Base-by-base conservation (phyloP, 495 filamentous ascomycete genomes). In the Aspergillus mulundensis region DNA sequence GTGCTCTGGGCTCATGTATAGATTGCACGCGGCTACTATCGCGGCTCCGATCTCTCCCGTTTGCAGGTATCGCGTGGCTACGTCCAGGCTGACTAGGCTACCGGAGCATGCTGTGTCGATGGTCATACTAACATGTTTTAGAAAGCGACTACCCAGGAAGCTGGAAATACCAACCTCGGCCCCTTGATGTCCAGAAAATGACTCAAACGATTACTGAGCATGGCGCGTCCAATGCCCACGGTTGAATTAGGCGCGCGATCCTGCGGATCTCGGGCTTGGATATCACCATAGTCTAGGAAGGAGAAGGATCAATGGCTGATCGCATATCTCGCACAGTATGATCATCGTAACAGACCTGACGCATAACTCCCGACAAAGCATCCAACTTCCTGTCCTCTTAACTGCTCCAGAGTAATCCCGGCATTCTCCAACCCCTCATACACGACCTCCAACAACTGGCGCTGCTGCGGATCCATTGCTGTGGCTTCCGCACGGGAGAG, bases 381-480 rank as follows among this genome's bases (percentile, higher is more conserved):
- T 0, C 50, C 69, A 1, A 68, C 73, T 8, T 62, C 36, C 6
- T 56, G 50, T 18, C 68, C 70, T 16, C 16, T 28, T 3, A 69
- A 12, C 11, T 19, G 14, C 20, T 71, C 58, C 19, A 70, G 8
- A 1, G 62, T 19, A 12, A 71, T 28, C 0, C 81, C 81, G 6
- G 77, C 73, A 63, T 74, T 78, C 58, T 82, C 80, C 6, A 82
- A 62, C 0, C 75, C 73, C 51, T 82, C 77, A 23, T 79, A 84
- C 20, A 75, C 69, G 6, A 69, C 63, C 59, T 83, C 81, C 5
- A 84, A 70, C 21, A 78, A 58, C 21, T 77, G 62, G n/a, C n/a
- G n/a, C n/a, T n/a, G n/a, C n/a, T n/a, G n/a, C n/a, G n/a, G n/a
- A n/a, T n/a, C n/a, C n/a, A 46, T 46, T n/a, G 44, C 2, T 2